phyloP scores from a whole-genome alignment of 495 filamentous ascomycete genomes.

The Usnea hakonensis region DNA sequence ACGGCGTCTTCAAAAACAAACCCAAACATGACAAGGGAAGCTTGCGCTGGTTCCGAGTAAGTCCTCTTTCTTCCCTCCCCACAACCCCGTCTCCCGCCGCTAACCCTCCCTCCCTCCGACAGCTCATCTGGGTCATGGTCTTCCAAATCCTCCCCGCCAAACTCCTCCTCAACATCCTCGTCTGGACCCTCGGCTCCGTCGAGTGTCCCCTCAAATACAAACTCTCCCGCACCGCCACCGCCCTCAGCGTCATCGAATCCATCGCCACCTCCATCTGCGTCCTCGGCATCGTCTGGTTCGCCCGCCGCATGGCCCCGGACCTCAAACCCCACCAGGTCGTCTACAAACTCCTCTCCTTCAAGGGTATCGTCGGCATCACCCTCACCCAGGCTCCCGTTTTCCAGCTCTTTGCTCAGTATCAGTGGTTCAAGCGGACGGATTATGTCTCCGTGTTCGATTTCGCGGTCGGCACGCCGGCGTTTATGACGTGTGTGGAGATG shows the following conservation, averaged over 20 bases:
- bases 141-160: neutral
- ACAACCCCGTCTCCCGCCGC: neutral
- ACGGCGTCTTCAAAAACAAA: neutral
- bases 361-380: neutral
- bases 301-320: neutral
- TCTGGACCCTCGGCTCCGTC: neutral
- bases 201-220: neutral
- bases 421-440: neutral
- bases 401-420: neutral
- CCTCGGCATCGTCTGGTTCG: slow-evolving; percentile 2
- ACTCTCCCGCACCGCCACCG: neutral
- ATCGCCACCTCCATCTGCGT: neutral
- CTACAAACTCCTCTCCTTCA: neutral
- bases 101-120: neutral
- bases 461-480: neutral
- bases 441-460: neutral
- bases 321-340: neutral
- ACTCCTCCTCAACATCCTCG: neutral
- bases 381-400: neutral
- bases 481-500: neutral
- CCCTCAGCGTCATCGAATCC: slow-evolving; percentile 3
- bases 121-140: slow-evolving; percentile 1
- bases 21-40: neutral
- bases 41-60: neutral
- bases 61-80: neutral